phyloP scores from a whole-genome alignment of 2,329 filamentous ascomycete species.

The Esteya vermicola region DNA sequence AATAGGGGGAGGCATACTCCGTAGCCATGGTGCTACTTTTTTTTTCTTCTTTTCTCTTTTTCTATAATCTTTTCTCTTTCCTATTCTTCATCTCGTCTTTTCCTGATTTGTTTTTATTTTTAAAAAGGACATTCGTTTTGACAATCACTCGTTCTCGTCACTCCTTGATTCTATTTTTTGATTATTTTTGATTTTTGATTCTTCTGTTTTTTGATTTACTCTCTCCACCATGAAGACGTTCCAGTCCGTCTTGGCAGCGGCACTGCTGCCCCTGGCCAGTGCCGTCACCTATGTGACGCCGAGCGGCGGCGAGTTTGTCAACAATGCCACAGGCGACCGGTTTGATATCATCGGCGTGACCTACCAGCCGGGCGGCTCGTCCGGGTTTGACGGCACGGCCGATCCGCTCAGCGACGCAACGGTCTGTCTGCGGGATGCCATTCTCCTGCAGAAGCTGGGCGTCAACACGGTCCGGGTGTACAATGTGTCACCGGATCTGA shows the following conservation, averaged over 20 bases:
- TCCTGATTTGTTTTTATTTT: too few species aligned
- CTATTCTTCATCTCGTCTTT: background rate
- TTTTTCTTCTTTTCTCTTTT: background rate
- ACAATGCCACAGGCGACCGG: conserved; percentile 38
- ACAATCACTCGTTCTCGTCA: too few species aligned
- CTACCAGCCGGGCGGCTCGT: conserved; percentile 50
- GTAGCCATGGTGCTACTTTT: too few species aligned
- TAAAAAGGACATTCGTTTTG: too few species aligned
- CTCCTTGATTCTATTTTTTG: too few species aligned
- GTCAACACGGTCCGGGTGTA: conserved; percentile 79
- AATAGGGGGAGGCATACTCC: too few species aligned
- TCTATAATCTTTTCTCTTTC: background rate
- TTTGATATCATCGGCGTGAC: conserved; percentile 54
- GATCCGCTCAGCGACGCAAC: conserved; percentile 64
- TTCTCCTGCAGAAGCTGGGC: conserved; percentile 66
- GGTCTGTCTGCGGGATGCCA: conserved; percentile 63
- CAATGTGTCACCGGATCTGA: conserved; percentile 57
- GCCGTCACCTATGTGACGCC: conserved; percentile 43
- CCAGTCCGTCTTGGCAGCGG: conserved; percentile 33
- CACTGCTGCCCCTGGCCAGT: conserved; percentile 29
- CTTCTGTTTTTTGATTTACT: background rate
- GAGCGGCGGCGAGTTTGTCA: conserved; percentile 43
- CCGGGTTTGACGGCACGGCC: conserved; percentile 36
- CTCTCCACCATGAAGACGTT: conserved; percentile 16
- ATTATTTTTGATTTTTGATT: too few species aligned